Evolutionary conservation across 768 basidiomycete genomes (phyloP), one percentile per base, ranked within the genome.

Genomic region (Suillus clintonianus): DNA sequence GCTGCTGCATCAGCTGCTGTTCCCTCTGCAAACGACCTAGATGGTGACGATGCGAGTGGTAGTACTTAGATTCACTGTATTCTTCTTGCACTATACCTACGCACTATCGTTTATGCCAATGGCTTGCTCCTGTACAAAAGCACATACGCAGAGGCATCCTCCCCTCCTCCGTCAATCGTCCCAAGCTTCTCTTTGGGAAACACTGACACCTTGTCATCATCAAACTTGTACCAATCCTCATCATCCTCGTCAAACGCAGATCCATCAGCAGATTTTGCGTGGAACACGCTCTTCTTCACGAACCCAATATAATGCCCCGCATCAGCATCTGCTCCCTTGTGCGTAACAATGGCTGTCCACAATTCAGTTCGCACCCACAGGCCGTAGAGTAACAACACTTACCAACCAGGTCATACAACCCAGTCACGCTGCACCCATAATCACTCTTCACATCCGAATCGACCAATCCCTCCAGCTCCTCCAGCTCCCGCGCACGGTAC

Each of bases 271-370:
- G 71, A 64, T 19, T 60, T 63, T 13, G 69, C 47, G 59, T 87
- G 84, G 79, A 92, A 87, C 22, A 85, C 84, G 67, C 84, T 85
- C 80, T 90, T 92, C 78, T 92, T 91, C 34, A 90, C 91, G 78
- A 90, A 98, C 1, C 88, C 95, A 27, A 98, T 95, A 72, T 99
- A 99, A 77, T 99, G 97, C 2, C 96, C 97, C 0, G 93, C 88
- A 71, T 99, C 97, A 0, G 97, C 96, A 0, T 90, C 90, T 0
- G 95, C 87, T 13, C 97, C 97, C 76, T 99, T 99, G 84, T 99
- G 97, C 24, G 95, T 97, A 14, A 99, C 89, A 71, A 99, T 91
- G 9, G 90, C 95, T 94, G 71, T 42, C n/a, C n/a, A 8, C 27
- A 30, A 15, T 9, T 54, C 19, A 30, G 34, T 59, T 48, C 39